Evolutionary conservation across 768 basidiomycete species (phyloP).

Genomic region (Amanita fuliginea): DNA sequence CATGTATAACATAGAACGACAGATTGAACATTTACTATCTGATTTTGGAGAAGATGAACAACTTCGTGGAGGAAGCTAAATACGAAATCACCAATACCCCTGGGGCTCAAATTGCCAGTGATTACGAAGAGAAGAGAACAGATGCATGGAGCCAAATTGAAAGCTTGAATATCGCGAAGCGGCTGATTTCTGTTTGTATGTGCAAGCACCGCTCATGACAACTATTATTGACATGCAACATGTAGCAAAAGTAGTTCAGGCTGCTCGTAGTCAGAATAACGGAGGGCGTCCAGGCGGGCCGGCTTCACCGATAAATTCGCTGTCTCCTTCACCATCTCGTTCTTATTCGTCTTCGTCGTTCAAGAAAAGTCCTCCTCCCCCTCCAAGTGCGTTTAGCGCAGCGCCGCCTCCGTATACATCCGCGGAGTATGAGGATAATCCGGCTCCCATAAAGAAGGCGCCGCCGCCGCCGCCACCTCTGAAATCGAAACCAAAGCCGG

Average conservation of each 20-base stretch:
- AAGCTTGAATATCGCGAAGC: constrained; percentile 69
- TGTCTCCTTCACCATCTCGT: constrained; percentile 23
- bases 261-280: constrained; percentile 25
- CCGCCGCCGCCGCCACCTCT: constrained; percentile 91
- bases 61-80: constrained; percentile 69
- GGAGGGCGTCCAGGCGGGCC: constrained; percentile 15
- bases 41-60: constrained; percentile 87
- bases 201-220: constrained; percentile 7
- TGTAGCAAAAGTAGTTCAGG: constrained; percentile 59
- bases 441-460: constrained; percentile 50
- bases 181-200: constrained; percentile 79
- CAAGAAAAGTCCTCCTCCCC: constrained; percentile 44
- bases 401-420: constrained; percentile 24
- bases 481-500: constrained; percentile 76
- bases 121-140: constrained; percentile 75
- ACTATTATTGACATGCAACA: background rate
- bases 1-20: constrained; percentile 3
- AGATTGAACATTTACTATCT: constrained; percentile 93
- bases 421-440: background rate
- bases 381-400: constrained; percentile 25
- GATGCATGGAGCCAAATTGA: constrained; percentile 77
- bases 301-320: background rate
- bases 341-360: constrained; percentile 27
- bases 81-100: constrained; percentile 60
- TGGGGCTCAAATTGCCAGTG: constrained; percentile 57